Evolutionary conservation across 139 green algal species (phyloP).

Genomic region (Micractinium conductrix): DNA sequence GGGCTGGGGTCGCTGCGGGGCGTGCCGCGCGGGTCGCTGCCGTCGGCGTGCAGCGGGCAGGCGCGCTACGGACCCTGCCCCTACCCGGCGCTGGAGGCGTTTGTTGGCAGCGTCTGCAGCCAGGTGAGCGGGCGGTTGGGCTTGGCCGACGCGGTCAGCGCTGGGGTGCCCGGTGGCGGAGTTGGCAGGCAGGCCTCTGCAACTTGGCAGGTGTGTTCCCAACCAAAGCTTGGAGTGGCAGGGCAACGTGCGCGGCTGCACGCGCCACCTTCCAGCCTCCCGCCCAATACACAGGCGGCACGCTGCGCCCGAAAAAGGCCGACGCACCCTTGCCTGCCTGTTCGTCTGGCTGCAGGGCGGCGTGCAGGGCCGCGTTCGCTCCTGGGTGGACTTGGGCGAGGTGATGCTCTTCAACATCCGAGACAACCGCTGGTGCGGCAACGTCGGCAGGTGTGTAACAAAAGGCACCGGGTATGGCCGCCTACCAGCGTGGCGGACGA

Average conservation of each 20-base stretch:
- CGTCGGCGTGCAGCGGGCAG: not conserved
- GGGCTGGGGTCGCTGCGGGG: not conserved
- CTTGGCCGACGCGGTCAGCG: too few relatives aligned
- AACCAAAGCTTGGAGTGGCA: too few relatives aligned
- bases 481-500: too few relatives aligned
- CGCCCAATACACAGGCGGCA: too few relatives aligned
- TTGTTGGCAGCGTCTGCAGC: constrained; percentile 28
- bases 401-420: constrained; percentile 58
- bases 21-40: not conserved
- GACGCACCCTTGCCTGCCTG: not conserved
- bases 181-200: too few relatives aligned
- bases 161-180: too few relatives aligned
- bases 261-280: too few relatives aligned
- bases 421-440: constrained; percentile 67
- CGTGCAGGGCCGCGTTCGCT: constrained; percentile 47
- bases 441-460: constrained; percentile 55
- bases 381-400: constrained; percentile 53
- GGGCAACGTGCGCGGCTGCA: too few relatives aligned
- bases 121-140: too few relatives aligned
- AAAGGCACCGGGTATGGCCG: not conserved
- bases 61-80: constrained; percentile 11
- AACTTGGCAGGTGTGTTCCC: too few relatives aligned
- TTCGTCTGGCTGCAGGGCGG: constrained; percentile 7
- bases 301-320: too few relatives aligned
- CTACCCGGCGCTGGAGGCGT: not conserved